phyloP scores from a whole-genome alignment of 495 filamentous ascomycete genomes.

The Daldinia caldariorum region DNA sequence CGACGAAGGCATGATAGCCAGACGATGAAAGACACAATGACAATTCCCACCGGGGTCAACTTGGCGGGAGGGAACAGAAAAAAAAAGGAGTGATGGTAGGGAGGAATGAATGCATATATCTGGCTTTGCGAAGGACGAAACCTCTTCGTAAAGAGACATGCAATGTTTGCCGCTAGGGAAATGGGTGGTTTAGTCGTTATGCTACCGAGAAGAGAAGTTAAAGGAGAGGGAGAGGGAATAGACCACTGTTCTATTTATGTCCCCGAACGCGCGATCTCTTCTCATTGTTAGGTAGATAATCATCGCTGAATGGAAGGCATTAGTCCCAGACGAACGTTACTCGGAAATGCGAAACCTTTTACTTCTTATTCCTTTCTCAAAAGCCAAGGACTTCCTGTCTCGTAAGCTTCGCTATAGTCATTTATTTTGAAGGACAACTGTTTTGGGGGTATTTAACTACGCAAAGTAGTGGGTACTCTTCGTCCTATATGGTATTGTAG shows the following conservation, averaged over 20 bases:
- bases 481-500: too few relatives aligned
- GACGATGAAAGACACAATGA: not conserved
- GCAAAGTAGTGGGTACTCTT: not conserved
- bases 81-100: conserved; percentile 25
- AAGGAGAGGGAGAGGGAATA: conserved; percentile 28
- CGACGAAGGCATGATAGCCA: conserved; percentile 13
- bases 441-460: not conserved
- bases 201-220: not conserved
- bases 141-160: conserved; percentile 2
- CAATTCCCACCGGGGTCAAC: not conserved
- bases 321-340: conserved; percentile 8
- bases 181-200: conserved; percentile 19
- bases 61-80: conserved; percentile 11
- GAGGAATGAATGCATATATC: conserved; percentile 37
- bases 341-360: not conserved
- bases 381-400: too few relatives aligned
- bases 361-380: not conserved
- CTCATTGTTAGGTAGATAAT: conserved; percentile 26
- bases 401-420: too few relatives aligned
- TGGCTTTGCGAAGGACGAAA: conserved; percentile 13
- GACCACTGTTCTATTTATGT: conserved; percentile 36
- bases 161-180: conserved; percentile 16
- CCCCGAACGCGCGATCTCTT: conserved; percentile 28
- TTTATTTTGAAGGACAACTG: not conserved
- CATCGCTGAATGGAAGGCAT: conserved; percentile 24